Evolutionary conservation across 78 protist species (phyloP).

Genomic region (Polysphondylium violaceum): DNA sequence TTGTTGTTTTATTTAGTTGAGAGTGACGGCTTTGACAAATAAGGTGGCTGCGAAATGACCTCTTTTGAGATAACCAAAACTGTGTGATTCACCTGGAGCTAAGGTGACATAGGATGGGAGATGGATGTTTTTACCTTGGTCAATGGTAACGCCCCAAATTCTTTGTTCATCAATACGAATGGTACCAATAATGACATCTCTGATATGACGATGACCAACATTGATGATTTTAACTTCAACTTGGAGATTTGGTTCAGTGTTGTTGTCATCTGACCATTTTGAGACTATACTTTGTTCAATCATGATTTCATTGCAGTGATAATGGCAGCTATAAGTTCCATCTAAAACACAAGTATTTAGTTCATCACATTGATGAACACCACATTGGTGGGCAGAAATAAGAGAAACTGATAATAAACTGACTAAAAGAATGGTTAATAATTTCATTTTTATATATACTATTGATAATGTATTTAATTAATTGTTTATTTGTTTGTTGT

Average conservation of each 20-base stretch:
- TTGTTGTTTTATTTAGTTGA: too few relatives aligned
- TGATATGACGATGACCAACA: background rate
- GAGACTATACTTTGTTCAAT: background rate
- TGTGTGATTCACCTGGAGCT: slow-evolving; percentile 10
- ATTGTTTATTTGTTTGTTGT: too few relatives aligned
- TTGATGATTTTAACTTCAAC: slow-evolving; percentile 17
- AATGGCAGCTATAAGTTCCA: background rate
- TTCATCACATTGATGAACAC: background rate
- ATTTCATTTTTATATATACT: background rate
- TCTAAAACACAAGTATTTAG: slow-evolving; percentile 4
- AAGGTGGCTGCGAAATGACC: background rate
- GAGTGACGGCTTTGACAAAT: background rate
- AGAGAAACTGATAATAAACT: background rate
- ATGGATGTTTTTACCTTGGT: background rate
- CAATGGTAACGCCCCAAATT: too few relatives aligned
- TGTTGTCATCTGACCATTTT: slow-evolving; percentile 25
- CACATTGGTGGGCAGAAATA: background rate
- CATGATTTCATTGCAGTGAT: background rate
- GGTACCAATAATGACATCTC: slow-evolving; percentile 4
- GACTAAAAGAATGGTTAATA: background rate
- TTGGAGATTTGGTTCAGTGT: background rate
- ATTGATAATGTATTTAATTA: background rate
- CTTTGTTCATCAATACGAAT: too few relatives aligned
- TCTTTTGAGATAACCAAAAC: slow-evolving; percentile 20
- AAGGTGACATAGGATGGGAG: slow-evolving; percentile 19